These are phyloP conservation scores for Marasmius tenuissimus DNA, from an alignment of 1,284 basidiomycete genomes.

Conservation along the genomic window DNA sequence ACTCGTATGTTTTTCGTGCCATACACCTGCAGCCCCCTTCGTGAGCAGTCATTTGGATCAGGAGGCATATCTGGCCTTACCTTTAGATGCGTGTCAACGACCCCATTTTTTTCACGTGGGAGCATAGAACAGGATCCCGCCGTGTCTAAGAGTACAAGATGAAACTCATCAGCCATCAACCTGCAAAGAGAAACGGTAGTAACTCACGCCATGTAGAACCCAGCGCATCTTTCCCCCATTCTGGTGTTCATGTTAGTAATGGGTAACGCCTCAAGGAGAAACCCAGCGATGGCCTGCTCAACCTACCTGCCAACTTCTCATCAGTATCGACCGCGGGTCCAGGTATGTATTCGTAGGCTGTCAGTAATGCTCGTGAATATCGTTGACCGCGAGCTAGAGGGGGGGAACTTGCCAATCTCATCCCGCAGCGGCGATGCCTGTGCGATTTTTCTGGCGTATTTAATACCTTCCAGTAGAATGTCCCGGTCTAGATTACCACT, in stretches of 20 bases:
- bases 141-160: conserved; percentile 27
- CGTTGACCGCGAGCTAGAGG: not conserved
- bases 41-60: not conserved
- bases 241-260: conserved; percentile 13
- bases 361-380: not conserved
- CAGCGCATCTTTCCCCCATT: conserved; percentile 27
- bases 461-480: conserved; percentile 5
- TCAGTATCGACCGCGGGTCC: conserved; percentile 11
- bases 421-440: conserved; percentile 8
- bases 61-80: conserved; percentile 30
- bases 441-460: conserved; percentile 9
- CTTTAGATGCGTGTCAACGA: conserved; percentile 34
- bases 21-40: conserved; percentile 29
- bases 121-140: conserved; percentile 57
- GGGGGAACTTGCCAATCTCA: conserved; percentile 1
- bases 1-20: conserved; percentile 46
- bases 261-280: not conserved
- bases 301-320: conserved; percentile 13
- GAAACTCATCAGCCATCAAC: not conserved
- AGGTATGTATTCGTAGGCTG: conserved; percentile 12
- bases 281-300: not conserved
- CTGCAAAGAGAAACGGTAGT: not conserved
- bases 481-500: conserved; percentile 11
- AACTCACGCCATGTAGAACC: conserved; percentile 30
- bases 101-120: conserved; percentile 56